A percentile compares a stretch with the other conserved stretches of the same genome.
phyloP scores from a whole-genome alignment of 2,329 filamentous ascomycete species.

The Lecanosticta acicola region DNA sequence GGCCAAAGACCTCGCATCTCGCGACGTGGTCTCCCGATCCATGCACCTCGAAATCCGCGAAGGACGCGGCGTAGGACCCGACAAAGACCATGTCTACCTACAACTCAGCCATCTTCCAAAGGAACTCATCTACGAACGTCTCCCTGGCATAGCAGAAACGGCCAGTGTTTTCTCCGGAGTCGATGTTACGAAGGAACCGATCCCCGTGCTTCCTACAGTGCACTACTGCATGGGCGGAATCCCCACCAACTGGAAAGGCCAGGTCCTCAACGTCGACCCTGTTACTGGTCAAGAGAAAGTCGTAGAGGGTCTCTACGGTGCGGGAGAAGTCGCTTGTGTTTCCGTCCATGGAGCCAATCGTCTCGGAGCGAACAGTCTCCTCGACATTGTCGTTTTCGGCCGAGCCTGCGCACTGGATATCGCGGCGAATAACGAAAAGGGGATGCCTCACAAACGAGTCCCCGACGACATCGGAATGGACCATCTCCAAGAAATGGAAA shows the following conservation, averaged over 20 bases:
- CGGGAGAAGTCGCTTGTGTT: conserved; percentile 46
- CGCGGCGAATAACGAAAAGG: conserved; percentile 36
- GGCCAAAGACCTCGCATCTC: conserved; percentile 45
- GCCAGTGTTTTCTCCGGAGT: conserved; percentile 47
- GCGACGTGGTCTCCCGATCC: conserved; percentile 44
- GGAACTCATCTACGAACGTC: conserved; percentile 43
- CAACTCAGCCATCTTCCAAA: conserved; percentile 45
- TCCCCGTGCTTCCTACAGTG: conserved; percentile 48
- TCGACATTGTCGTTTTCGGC: conserved; percentile 49
- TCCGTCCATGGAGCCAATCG: conserved; percentile 47
- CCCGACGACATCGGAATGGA: conserved; percentile 31
- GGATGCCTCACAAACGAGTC: conserved; percentile 32
- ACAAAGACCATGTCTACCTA: conserved; percentile 46
- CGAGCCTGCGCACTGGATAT: conserved; percentile 43
- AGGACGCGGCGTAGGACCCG: conserved; percentile 42
- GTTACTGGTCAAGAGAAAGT: conserved; percentile 36
- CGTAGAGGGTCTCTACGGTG: conserved; percentile 45
- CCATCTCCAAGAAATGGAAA: conserved; percentile 30
- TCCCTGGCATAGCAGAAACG: conserved; percentile 49
- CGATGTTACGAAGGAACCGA: conserved; percentile 46
- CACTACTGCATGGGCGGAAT: conserved; percentile 51
- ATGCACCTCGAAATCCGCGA: conserved; percentile 48
- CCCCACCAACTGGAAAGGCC: conserved; percentile 46
- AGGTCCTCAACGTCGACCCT: conserved; percentile 40
- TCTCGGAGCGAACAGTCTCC: conserved; percentile 45